Percentiles rank a stretch among this genome's conserved stretches.
Conservation (phyloP, 1,284 basidiomycete genomes). For the Bjerkandera adusta region DNA sequence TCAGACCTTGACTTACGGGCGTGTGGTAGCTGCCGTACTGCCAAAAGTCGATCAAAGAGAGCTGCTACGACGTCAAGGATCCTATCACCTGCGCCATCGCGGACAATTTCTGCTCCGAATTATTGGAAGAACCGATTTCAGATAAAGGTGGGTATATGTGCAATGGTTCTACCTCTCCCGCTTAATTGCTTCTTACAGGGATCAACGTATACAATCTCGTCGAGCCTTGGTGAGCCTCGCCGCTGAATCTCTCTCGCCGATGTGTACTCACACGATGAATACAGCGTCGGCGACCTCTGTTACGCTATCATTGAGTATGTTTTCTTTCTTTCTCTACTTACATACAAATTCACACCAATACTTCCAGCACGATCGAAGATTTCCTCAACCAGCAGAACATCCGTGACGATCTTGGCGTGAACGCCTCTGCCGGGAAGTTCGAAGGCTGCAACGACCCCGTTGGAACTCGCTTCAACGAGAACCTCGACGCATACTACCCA, state of each 20-base stretch:
- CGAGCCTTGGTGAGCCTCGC: constrained; percentile 20
- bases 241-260: neutral
- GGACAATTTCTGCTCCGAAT: constrained; percentile 32
- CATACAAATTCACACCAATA: constrained; percentile 4
- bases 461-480: constrained; percentile 34
- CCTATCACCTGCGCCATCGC: constrained; percentile 39
- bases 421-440: constrained; percentile 47
- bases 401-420: constrained; percentile 58
- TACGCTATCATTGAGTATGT: constrained; percentile 24
- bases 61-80: constrained; percentile 34
- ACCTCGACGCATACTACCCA: constrained; percentile 41
- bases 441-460: constrained; percentile 46
- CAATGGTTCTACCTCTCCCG: neutral
- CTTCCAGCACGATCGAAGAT: constrained; percentile 40
- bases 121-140: constrained; percentile 15
- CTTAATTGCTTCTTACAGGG: neutral
- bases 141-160: neutral
- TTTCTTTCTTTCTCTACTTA: neutral
- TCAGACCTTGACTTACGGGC: constrained; percentile 12
- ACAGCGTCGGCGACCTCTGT: constrained; percentile 21
- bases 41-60: constrained; percentile 26
- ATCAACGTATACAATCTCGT: neutral
- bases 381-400: constrained; percentile 59
- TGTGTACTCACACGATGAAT: constrained; percentile 12
- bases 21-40: constrained; percentile 28